Conservation (phyloP, 257 asterid genomes). For the Solanum neorickii region DNA sequence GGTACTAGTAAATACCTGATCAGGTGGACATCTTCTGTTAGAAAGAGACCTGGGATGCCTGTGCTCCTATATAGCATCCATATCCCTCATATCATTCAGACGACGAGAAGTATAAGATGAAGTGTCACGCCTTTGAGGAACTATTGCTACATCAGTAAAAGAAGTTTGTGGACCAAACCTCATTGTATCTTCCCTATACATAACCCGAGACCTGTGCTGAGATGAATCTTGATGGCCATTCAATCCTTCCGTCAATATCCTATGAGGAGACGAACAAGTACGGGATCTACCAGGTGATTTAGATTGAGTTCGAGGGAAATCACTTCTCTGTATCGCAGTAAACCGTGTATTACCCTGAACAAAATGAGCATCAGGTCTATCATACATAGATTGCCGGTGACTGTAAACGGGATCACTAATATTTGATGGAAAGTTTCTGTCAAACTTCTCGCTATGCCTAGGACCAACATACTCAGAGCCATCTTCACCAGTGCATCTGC, state of each 20-base stretch:
- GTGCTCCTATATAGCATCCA: slow-evolving; percentile 44
- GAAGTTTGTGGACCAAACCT: slow-evolving; percentile 56
- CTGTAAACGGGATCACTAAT: neutral
- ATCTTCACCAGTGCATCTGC: neutral
- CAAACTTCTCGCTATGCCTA: neutral
- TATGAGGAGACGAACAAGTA: slow-evolving; percentile 58
- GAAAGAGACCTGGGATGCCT: slow-evolving; percentile 33
- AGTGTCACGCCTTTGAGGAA: slow-evolving; percentile 48
- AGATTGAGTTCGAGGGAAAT: slow-evolving; percentile 37
- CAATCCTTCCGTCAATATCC: slow-evolving; percentile 62
- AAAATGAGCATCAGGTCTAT: slow-evolving; percentile 35
- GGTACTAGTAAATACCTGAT: slow-evolving; percentile 29
- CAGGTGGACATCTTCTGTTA: slow-evolving; percentile 41
- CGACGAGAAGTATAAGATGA: slow-evolving; percentile 39
- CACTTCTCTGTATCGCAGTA: slow-evolving; percentile 42
- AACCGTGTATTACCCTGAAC: slow-evolving; percentile 40
- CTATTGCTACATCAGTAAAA: slow-evolving; percentile 46
- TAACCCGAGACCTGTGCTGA: slow-evolving; percentile 45
- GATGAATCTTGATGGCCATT: slow-evolving; percentile 28
- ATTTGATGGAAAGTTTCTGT: neutral
- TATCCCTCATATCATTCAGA: slow-evolving; percentile 39
- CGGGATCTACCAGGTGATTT: slow-evolving; percentile 58
- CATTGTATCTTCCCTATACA: slow-evolving; percentile 48
- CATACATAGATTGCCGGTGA: slow-evolving; percentile 26
- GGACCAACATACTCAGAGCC: neutral